Conservation (phyloP, 192 early-diverging fungal species). For the Entrophospora sp. region DNA sequence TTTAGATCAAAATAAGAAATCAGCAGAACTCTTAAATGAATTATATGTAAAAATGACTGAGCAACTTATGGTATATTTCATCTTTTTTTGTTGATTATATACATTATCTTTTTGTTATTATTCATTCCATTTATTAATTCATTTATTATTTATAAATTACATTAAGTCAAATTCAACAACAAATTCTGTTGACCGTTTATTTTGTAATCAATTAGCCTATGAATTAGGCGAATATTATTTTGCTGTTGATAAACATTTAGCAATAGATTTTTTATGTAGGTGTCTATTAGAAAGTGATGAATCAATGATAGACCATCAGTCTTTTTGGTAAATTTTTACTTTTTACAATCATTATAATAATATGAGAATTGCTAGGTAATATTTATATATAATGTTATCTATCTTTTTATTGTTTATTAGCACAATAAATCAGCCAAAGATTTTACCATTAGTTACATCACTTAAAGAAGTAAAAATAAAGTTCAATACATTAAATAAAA, state of each 20-base stretch:
- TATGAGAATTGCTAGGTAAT: not conserved
- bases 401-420: not conserved
- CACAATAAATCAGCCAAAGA: not conserved
- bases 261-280: slow-evolving; percentile 3
- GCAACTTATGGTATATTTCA: not conserved
- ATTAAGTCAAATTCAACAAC: not conserved
- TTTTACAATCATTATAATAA: not conserved
- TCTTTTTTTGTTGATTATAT: not conserved
- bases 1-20: slow-evolving; percentile 6
- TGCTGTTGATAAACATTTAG: not conserved
- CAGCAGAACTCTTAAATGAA: not conserved
- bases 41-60: not conserved
- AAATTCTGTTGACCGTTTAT: not conserved
- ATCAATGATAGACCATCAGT: not conserved
- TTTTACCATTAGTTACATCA: not conserved
- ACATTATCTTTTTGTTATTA: not conserved
- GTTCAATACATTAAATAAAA: not conserved
- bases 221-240: slow-evolving; percentile 12
- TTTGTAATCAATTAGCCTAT: not conserved
- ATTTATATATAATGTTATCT: not conserved
- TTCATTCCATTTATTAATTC: not conserved
- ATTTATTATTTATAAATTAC: no score
- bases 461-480: not conserved
- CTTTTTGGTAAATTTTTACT: not conserved
- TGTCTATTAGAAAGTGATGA: not conserved